Evolutionary conservation across 192 early-diverging fungal species (phyloP), one percentile per base, ranked within the genome.

Genomic region (Podila epigama): DNA sequence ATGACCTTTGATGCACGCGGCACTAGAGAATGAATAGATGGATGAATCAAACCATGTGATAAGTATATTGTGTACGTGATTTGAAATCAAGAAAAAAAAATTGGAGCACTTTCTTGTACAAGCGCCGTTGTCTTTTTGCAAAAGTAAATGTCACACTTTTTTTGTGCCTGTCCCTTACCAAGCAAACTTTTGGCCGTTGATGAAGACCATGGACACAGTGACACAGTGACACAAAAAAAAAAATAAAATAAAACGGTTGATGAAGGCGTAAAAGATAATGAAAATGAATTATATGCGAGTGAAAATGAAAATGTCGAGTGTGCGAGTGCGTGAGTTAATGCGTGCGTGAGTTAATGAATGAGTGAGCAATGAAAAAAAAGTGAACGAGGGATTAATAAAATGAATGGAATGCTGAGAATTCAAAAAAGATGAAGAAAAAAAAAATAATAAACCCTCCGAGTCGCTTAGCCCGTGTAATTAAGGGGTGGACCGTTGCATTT

Each of bases 131-230:
- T n/a, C n/a, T n/a, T n/a, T n/a, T n/a, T n/a, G n/a, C n/a, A n/a
- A n/a, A n/a, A n/a, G n/a, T n/a, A n/a, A n/a, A n/a, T n/a, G n/a
- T n/a, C n/a, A n/a, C n/a, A n/a, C n/a, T n/a, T n/a, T n/a, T 5
- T 53, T 31, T 8, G 22, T 28, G 6, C n/a, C 55, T 25, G 42
- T 9, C 20, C n/a, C 44, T 34, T 81, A 83, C 82, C 82, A 83
- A 32, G 82, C 79, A 39, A 71, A 77, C 64, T 87, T 87, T 50
- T 83, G 41, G 18, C 73, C 79, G 35, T 81, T 58, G 40, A 82
- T 72, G 29, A 64, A 63, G 33, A 70, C 61, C 44, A 64, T 70
- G 25, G 25, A 6, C 13, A 5, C n/a, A 32, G 22, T 28, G 16
- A 20, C 36, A 15, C 22, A 59, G 6, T 28, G 41, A 35, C 12